These are phyloP conservation scores for Penicillium silybi DNA, from an alignment of 495 filamentous ascomycete genomes.

Conservation along the genomic window DNA sequence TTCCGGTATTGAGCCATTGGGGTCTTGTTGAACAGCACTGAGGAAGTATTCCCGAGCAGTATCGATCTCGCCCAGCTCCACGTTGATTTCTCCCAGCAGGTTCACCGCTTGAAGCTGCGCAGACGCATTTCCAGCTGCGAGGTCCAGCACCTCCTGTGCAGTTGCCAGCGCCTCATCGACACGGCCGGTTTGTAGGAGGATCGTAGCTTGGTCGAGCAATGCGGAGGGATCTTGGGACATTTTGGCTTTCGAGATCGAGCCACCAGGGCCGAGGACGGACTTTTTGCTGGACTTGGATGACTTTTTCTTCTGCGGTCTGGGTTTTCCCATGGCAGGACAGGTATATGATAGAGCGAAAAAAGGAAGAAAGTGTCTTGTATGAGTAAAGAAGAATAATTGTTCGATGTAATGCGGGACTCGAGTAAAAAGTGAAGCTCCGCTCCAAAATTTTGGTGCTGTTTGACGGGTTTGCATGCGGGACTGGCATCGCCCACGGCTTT, in stretches of 20 bases:
- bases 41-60: slow-evolving; percentile 65
- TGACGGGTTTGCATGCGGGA: slow-evolving; percentile 49
- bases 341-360: slow-evolving; percentile 1
- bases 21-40: slow-evolving; percentile 67
- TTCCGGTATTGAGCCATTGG: slow-evolving; percentile 58
- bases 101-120: slow-evolving; percentile 62
- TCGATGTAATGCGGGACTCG: slow-evolving; percentile 7
- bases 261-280: slow-evolving; percentile 44
- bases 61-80: slow-evolving; percentile 79
- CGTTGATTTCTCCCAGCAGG: slow-evolving; percentile 75
- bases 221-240: slow-evolving; percentile 48
- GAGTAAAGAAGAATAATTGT: slow-evolving; percentile 1
- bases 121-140: slow-evolving; percentile 35
- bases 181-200: slow-evolving; percentile 66
- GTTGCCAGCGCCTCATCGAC: slow-evolving; percentile 62
- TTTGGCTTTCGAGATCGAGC: slow-evolving; percentile 41
- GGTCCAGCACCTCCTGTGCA: slow-evolving; percentile 59
- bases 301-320: slow-evolving; percentile 45
- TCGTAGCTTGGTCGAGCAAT: slow-evolving; percentile 64
- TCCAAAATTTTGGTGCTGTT: slow-evolving; percentile 43
- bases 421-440: slow-evolving; percentile 27
- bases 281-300: slow-evolving; percentile 43
- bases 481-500: slow-evolving; percentile 13
- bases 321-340: slow-evolving; percentile 42
- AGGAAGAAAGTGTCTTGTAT: not conserved